Evolutionary conservation across 2,329 filamentous ascomycete genomes (phyloP).

Genomic region (Bipolaris sorokiniana): DNA sequence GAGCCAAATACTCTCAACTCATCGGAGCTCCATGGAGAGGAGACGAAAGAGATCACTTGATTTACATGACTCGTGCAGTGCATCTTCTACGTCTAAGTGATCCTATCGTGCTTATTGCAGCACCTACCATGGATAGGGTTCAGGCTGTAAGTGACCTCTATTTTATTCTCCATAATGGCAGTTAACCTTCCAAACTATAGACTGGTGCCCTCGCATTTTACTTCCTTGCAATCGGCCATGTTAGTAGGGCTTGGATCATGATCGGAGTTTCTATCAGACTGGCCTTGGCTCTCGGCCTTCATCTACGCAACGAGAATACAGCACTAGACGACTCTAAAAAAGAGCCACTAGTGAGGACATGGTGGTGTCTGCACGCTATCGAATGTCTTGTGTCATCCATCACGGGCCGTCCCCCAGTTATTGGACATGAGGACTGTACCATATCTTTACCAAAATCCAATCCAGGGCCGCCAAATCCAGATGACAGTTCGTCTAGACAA

Average conservation of each 20-base stretch:
- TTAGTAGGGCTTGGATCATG: slow-evolving; percentile 44
- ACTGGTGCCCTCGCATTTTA: slow-evolving; percentile 35
- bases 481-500: background rate
- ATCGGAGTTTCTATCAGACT: slow-evolving; percentile 48
- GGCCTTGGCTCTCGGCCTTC: slow-evolving; percentile 47
- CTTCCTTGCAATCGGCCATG: slow-evolving; percentile 35
- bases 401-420: slow-evolving; percentile 48
- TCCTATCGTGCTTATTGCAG: slow-evolving; percentile 28
- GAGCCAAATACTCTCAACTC: slow-evolving; percentile 47
- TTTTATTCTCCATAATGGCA: slow-evolving; percentile 22
- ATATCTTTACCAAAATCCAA: slow-evolving; percentile 31
- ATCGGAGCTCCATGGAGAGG: slow-evolving; percentile 35
- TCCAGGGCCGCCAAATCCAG: background rate
- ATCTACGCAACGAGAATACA: slow-evolving; percentile 46
- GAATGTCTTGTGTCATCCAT: slow-evolving; percentile 48
- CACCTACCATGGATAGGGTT: slow-evolving; percentile 47
- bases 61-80: slow-evolving; percentile 47
- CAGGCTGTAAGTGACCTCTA: slow-evolving; percentile 42
- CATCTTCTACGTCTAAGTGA: slow-evolving; percentile 31
- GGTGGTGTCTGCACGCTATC: slow-evolving; percentile 50
- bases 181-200: slow-evolving; percentile 13
- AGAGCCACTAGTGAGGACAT: slow-evolving; percentile 46
- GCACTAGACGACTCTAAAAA: slow-evolving; percentile 29
- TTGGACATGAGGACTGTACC: slow-evolving; percentile 44
- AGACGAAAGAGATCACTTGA: slow-evolving; percentile 44